Evolutionary conservation across 1,284 basidiomycete species (phyloP), one percentile per base, ranked within the genome.

Genomic region (Neonothopanus nambi): DNA sequence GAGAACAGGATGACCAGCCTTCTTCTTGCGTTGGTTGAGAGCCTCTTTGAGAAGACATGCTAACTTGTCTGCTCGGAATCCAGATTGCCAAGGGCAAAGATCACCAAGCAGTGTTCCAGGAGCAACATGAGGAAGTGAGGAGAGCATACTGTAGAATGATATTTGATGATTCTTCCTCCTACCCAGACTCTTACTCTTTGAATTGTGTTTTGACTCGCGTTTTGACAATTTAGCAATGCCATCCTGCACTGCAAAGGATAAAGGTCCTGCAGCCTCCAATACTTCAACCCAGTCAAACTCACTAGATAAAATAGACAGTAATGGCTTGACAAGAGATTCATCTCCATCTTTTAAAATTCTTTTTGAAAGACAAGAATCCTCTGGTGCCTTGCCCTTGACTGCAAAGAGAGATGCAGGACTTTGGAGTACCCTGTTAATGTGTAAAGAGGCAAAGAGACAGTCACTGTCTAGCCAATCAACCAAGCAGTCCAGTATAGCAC

Each of bases 401-500:
- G 26, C 26, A 28, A 28, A 28, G 26, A 28, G 26, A 5, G 26
- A 28, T 5, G 26, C 36, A 15, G 49, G 49, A 21, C 28, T 51
- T n/a, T 11, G 6, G 4, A 51, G 6, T 3, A 51, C 18, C 23
- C 20, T 11, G 4, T 13, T 24, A 2, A 51, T 51, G 5, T 28
- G 13, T 15, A n/a, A 13, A 2, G 30, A 41, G 3, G 24, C 23
- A 35, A 51, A 44, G 5, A 51, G 12, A 15, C 26, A 12, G n/a
- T 51, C 49, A 17, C 28, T 17, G 18, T 51, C 49, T 15, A 51
- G 15, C 39, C 39, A 41, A 35, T 51, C 49, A 17, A 51, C 39
- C 7, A 51, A 26, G 4, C n/a, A n/a, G 18, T 51, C 49, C 23
- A 51, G 20, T 12, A 51, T 8, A 3, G 20, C 39, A 5, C 49